phyloP scores from a whole-genome alignment of 176 grass and related monocot genomes.

The Carex littledalei region DNA sequence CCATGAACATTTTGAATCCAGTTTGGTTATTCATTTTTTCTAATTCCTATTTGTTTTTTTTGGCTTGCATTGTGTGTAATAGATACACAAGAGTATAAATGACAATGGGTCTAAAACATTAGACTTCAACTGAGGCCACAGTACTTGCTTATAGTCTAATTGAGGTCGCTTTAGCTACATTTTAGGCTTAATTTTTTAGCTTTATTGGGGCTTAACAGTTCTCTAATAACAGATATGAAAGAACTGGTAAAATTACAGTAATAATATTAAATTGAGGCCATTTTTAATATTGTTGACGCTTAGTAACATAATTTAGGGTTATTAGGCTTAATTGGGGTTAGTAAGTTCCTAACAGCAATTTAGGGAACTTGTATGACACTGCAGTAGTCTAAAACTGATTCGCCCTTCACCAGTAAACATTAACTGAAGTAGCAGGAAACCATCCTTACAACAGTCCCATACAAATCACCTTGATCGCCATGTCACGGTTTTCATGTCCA shows the following conservation, averaged over 20 bases:
- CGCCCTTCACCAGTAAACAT: neutral
- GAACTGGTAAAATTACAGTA: neutral
- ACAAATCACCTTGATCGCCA: constrained; percentile 80
- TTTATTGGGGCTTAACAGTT: neutral
- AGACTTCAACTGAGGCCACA: neutral
- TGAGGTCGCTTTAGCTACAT: neutral
- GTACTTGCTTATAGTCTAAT: neutral
- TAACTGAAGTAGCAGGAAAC: neutral
- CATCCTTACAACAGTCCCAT: neutral
- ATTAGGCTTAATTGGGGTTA: neutral
- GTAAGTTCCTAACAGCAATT: neutral
- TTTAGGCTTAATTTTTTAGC: neutral
- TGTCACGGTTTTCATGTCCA: constrained; percentile 58
- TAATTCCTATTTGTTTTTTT: neutral
- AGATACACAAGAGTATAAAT: neutral
- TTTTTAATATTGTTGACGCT: neutral
- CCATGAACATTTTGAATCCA: neutral
- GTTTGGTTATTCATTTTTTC: neutral
- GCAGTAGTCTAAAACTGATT: neutral
- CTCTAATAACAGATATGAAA: neutral
- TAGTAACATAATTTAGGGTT: neutral
- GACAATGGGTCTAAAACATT: neutral
- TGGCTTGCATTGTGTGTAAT: neutral
- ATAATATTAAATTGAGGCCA: neutral
- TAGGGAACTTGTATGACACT: neutral